Evolutionary conservation across 257 asterid genomes (phyloP).

Genomic region (Cordia subcordata): DNA sequence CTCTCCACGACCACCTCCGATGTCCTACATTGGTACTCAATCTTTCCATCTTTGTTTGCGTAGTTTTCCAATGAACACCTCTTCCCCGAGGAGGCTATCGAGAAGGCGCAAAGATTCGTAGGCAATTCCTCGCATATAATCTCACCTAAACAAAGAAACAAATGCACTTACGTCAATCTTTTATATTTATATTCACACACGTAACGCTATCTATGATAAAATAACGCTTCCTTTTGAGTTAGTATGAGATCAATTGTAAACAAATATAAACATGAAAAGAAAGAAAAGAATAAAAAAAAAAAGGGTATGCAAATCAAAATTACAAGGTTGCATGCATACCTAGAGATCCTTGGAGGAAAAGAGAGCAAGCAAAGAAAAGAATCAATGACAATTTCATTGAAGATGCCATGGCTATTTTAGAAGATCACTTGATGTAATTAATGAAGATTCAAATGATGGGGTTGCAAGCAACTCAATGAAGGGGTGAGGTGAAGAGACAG

Average conservation of each 20-base stretch:
- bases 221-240: too few relatives aligned
- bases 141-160: conserved; percentile 4
- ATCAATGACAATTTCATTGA: conserved; percentile 23
- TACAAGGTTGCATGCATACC: conserved; percentile 27
- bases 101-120: conserved; percentile 19
- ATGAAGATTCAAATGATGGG: background rate
- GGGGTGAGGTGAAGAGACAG: background rate
- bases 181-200: too few relatives aligned
- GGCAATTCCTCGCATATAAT: conserved; percentile 21
- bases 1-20: conserved; percentile 20
- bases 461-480: too few relatives aligned
- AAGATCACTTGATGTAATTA: background rate
- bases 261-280: background rate
- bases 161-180: background rate
- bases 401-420: conserved; percentile 32
- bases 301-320: background rate
- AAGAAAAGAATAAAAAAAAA: too few relatives aligned
- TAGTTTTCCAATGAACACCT: conserved; percentile 17
- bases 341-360: conserved; percentile 32
- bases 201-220: too few relatives aligned
- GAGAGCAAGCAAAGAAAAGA: conserved; percentile 47
- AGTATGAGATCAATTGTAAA: background rate
- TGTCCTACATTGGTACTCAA: conserved; percentile 15
- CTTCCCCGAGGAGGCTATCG: conserved; percentile 19
- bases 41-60: conserved; percentile 1